Evolutionary conservation across 1,284 basidiomycete genomes (phyloP).

Genomic region (Sporisorium reilianum): DNA sequence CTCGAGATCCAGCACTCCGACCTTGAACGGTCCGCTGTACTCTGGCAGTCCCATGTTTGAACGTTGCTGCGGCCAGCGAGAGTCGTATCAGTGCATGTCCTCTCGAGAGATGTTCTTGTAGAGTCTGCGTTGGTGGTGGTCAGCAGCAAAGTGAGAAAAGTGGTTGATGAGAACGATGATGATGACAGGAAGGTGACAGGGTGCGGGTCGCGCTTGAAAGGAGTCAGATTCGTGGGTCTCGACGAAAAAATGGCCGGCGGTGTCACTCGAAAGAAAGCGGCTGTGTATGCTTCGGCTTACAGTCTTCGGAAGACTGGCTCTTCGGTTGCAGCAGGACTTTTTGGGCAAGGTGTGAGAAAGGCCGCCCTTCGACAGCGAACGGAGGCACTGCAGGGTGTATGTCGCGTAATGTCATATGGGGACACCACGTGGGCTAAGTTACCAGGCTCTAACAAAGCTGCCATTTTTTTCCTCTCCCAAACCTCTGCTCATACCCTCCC

Average conservation of each 20-base stretch:
- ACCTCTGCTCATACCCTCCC: background rate
- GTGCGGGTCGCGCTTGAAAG: no score
- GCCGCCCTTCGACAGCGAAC: no score
- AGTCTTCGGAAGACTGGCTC: background rate
- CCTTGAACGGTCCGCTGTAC: slow-evolving; percentile 54
- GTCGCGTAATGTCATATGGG: slow-evolving; percentile 16
- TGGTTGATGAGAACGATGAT: background rate
- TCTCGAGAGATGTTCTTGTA: background rate
- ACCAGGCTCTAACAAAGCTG: slow-evolving; percentile 1
- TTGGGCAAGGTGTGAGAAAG: background rate
- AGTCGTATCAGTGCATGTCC: background rate
- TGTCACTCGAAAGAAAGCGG: background rate
- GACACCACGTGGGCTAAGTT: slow-evolving; percentile 13
- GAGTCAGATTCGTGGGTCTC: no score
- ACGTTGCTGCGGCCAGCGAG: background rate
- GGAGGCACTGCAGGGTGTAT: no score
- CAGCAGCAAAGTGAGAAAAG: background rate
- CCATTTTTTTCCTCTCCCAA: background rate
- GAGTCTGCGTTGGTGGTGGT: background rate
- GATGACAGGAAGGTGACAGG: background rate
- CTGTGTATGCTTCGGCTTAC: background rate
- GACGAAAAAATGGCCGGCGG: background rate
- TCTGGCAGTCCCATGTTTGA: slow-evolving; percentile 41
- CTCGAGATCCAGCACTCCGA: slow-evolving; percentile 62
- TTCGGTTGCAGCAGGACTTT: background rate